A percentile compares a stretch with the other conserved stretches of the same genome.
Evolutionary conservation across 257 asterid genomes (phyloP).

Genomic region (Verbena officinalis): DNA sequence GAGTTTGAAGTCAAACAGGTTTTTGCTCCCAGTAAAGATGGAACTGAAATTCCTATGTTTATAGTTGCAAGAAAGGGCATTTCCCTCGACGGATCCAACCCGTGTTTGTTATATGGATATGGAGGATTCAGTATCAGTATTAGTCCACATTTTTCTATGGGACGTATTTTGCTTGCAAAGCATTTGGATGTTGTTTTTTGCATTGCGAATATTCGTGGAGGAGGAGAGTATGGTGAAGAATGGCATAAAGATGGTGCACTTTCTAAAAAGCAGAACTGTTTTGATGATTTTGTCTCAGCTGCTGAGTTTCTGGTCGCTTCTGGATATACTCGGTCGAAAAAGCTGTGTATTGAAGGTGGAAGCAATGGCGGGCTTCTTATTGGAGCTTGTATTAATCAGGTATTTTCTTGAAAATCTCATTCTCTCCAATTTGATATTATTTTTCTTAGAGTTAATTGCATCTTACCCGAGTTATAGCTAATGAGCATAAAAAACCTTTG

Average conservation of each 20-base stretch:
- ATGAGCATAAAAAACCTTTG: too few relatives aligned
- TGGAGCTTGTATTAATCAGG: constrained; percentile 76
- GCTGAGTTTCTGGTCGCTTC: constrained; percentile 56
- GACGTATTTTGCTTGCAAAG: constrained; percentile 48
- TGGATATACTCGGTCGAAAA: constrained; percentile 60
- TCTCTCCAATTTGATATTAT: background rate
- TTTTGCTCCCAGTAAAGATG: constrained; percentile 61
- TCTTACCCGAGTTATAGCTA: too few relatives aligned
- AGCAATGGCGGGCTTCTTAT: constrained; percentile 73
- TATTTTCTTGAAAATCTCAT: constrained; percentile 2
- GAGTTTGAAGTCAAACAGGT: constrained; percentile 61
- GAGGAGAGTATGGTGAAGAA: constrained; percentile 79
- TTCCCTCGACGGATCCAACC: constrained; percentile 56
- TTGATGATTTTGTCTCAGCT: constrained; percentile 60
- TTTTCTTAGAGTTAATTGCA: too few relatives aligned
- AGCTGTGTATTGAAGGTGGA: constrained; percentile 73
- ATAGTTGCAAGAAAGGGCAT: constrained; percentile 55
- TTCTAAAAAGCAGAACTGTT: constrained; percentile 57
- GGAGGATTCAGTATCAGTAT: constrained; percentile 61
- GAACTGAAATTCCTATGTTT: constrained; percentile 55
- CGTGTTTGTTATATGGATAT: constrained; percentile 60
- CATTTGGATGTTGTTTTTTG: constrained; percentile 57
- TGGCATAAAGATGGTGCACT: constrained; percentile 75
- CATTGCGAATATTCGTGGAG: constrained; percentile 69
- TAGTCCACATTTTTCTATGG: constrained; percentile 48